Evolutionary conservation across 2,329 filamentous ascomycete genomes (phyloP), one percentile per base, ranked within the genome.

Genomic region (Ascochyta pisi): DNA sequence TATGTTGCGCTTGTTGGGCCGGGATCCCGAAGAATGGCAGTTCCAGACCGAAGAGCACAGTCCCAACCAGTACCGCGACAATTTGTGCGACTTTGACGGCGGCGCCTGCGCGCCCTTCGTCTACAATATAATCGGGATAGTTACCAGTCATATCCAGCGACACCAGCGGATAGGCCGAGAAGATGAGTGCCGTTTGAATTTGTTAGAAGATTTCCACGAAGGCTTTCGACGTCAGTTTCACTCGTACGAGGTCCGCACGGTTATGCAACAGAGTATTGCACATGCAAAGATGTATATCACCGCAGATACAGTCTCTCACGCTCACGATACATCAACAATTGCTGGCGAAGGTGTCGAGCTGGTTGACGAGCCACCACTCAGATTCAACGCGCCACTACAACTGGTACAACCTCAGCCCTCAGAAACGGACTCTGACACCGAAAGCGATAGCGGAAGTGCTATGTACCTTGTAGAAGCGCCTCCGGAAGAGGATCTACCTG

Each of bases 71-170:
- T 42, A 27, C 26, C 0, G 6, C 2, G 2, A 66, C 43, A 70
- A 70, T 39, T 13, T 15, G n/a, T 57, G 29, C 50, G 12, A 13
- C 0, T 6, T n/a, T 0, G 65, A 70, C 39, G 12, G 6, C 3
- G 67, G 65, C 9, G 40, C 67, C 4, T 68, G 67, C 33, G 65
- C 64, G 3, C 64, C 65, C 4, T 66, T 66, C 27, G 60, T 68
- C 4, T 58, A 53, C 24, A 53, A 50, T 19, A 65, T 69, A 60
- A 49, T 57, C 7, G 24, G 59, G 4, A 10, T 49, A 1, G 10
- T 55, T 23, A 44, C 59, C 9, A 12, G 19, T 0, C 5, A 22
- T 4, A 61, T 64, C 39, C 51, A 27, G 24, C 4, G 3, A 5
- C 15, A 22, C n/a, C 43, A 45, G 13, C 10, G 29, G 6, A 10